Conservation (phyloP, 164 flowering plant genomes). For the Magnolia sinica region DNA sequence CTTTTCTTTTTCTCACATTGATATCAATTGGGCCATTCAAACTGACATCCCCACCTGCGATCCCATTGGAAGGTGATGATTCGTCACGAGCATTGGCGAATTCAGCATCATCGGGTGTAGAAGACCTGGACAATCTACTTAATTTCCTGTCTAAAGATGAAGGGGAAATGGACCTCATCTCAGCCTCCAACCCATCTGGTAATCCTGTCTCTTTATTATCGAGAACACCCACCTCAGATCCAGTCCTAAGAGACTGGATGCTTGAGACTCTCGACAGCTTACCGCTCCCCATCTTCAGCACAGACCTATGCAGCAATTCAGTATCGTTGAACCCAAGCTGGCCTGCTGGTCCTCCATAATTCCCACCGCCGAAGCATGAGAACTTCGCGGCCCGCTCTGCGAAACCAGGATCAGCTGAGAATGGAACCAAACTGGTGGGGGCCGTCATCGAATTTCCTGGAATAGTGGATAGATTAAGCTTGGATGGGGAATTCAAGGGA, state of each 20-base stretch:
- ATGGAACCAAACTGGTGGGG: conserved; percentile 38
- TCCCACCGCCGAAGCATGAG: conserved; percentile 60
- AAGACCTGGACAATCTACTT: conserved; percentile 20
- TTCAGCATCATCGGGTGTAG: conserved; percentile 26
- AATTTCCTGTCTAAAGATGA: conserved; percentile 20
- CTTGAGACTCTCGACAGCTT: conserved; percentile 55
- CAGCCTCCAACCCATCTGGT: conserved; percentile 20
- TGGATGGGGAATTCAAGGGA: conserved; percentile 72
- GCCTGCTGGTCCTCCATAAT: conserved; percentile 30
- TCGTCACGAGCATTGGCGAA: conserved; percentile 18
- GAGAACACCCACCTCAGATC: conserved; percentile 29
- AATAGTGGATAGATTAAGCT: conserved; percentile 37
- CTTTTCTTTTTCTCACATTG: conserved; percentile 31
- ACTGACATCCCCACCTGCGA: background rate
- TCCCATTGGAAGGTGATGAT: conserved; percentile 20
- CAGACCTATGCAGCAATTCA: conserved; percentile 32
- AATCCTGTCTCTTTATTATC: conserved; percentile 12
- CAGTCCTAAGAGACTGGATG: conserved; percentile 46
- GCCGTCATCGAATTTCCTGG: conserved; percentile 17
- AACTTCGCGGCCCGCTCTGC: conserved; percentile 81
- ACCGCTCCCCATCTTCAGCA: conserved; percentile 22
- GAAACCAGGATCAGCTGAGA: conserved; percentile 73
- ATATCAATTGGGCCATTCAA: conserved; percentile 9
- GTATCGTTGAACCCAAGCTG: conserved; percentile 30
- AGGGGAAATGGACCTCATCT: conserved; percentile 15